Base-by-base conservation (phyloP, 2,329 filamentous ascomycete genomes). In the Aspergillus quadricinctus region DNA sequence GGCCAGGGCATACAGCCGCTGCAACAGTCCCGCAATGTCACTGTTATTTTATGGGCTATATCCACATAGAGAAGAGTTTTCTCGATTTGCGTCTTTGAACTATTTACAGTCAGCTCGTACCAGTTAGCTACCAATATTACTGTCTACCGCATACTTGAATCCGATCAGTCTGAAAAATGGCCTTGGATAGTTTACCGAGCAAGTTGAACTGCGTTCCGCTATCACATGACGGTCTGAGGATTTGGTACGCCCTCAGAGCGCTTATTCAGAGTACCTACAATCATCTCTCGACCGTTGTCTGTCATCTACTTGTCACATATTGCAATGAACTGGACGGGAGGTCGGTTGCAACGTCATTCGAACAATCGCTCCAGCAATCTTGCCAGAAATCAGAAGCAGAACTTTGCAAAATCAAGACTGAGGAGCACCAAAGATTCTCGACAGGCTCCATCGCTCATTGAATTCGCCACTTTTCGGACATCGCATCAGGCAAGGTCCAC, bases 291-390 rank as follows among this genome's bases (percentile, higher is more conserved):
- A 46, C 21, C 1, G 11, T 46, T 21, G 23, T 46, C 43, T 46
- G 9, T 43, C 43, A 46, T 19, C 19, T 14, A 23, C 19, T 14
- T 19, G 8, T 9, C 29, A 37, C 5, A 46, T 31, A 28, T 6
- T 35, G 50, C 14, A 7, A 78, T 78, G 76, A 78, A 78, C 54
- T 78, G 76, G 76, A 77, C 72, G 25, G 75, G 75, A 54, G 75
- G 76, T 31, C 71, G 71, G 53, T 65, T 78, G 25, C 70, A 71
- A 50, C 74, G 75, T 40, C 70, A 76, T 61, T 73, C 73, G 11
- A 69, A 66, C 52, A 65, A 64, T 55, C 71, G 63, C 40, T 57
- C 66, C 45, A 64, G 66, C 43, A 61, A 60, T 5, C 48, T 64
- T 6, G 61, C 63, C 53, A 68, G 65, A 49, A 55, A 56, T 31